Base-by-base conservation (phyloP, 2,329 filamentous ascomycete species). In the Beauveria sp. region DNA sequence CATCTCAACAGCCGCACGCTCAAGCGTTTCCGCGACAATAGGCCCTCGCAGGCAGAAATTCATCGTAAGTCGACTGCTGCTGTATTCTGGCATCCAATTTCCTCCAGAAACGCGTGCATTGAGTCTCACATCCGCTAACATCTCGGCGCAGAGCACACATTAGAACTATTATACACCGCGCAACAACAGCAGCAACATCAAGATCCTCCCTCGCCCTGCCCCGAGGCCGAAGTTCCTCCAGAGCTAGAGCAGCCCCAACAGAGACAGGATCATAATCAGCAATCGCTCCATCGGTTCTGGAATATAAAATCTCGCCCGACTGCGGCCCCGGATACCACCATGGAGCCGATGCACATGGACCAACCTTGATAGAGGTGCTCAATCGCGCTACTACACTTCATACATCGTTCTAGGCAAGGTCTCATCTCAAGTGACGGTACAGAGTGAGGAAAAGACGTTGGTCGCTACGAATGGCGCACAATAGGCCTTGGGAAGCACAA, bases 281-380 rank as follows among this genome's bases (percentile, higher is more conserved):
- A 77, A 4, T 85, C 81, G 0, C 74, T 88, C 0, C 83, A 87
- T 70, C 81, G 75, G 46, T 88, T 87, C 73, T 88, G 83, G 83
- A 77, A 78, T n/a, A 76, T 87, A 16, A 77, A 75, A 1, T 74
- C 75, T 0, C 70, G 73, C 0, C 69, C 78, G 5, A 64, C 67
- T 14, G 55, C 71, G 0, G 68, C 69, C 4, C 65, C 68, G 2
- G 63, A 66, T 1, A 67, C 73, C 0, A 66, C 69, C 1, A 65
- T 71, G 62, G 22, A 63, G 14, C 63, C 62, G 64, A 63, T 40
- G 42, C 48, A 53, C n/a, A 26, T 54, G 50, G 50, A 40, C 24
- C 42, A 54, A 31, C 54, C 50, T 12, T 61, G 50, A 34, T 34
- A 5, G 31, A 60, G 8, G 10, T 38, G 18, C 31, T 31, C 9